Percentiles rank a stretch among this genome's conserved stretches.
Conservation (phyloP, 1,139 yeast species). For the Eremothecium coryli region DNA sequence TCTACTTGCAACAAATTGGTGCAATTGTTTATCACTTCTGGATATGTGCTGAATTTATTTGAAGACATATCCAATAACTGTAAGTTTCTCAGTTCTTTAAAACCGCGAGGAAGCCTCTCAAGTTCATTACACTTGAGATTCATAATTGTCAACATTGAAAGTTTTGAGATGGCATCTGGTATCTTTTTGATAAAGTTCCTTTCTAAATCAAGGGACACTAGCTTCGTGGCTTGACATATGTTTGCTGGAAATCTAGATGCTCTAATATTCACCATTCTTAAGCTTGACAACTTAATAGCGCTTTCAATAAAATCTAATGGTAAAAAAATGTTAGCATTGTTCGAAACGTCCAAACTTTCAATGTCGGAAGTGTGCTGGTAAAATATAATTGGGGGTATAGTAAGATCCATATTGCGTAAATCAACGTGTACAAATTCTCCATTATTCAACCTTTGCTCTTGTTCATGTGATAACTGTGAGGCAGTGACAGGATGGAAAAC, state of each 20-base stretch:
- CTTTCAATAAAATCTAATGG: constrained; percentile 83
- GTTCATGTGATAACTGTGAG: constrained; percentile 57
- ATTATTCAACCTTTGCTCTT: constrained; percentile 53
- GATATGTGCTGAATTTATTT: constrained; percentile 61
- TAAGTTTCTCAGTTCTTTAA: constrained; percentile 48
- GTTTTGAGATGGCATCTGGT: constrained; percentile 48
- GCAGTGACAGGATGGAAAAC: constrained; percentile 65
- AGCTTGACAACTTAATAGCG: constrained; percentile 58
- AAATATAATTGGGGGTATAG: constrained; percentile 75
- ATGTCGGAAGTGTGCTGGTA: constrained; percentile 78
- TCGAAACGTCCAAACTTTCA: constrained; percentile 72
- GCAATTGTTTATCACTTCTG: constrained; percentile 59
- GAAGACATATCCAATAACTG: constrained; percentile 67
- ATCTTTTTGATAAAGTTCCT: constrained; percentile 63
- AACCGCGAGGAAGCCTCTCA: constrained; percentile 51
- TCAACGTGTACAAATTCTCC: constrained; percentile 66
- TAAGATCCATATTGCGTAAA: constrained; percentile 63
- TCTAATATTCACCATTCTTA: constrained; percentile 66
- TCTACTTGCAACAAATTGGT: constrained; percentile 58
- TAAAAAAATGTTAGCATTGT: constrained; percentile 75
- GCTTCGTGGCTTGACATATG: constrained; percentile 56
- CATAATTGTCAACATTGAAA: constrained; percentile 46
- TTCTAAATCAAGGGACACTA: constrained; percentile 67
- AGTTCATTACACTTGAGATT: constrained; percentile 69
- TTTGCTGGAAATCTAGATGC: constrained; percentile 66